These are phyloP conservation scores for Calophaca sinica DNA, from an alignment of 306 rosid species.

Conservation along the genomic window DNA sequence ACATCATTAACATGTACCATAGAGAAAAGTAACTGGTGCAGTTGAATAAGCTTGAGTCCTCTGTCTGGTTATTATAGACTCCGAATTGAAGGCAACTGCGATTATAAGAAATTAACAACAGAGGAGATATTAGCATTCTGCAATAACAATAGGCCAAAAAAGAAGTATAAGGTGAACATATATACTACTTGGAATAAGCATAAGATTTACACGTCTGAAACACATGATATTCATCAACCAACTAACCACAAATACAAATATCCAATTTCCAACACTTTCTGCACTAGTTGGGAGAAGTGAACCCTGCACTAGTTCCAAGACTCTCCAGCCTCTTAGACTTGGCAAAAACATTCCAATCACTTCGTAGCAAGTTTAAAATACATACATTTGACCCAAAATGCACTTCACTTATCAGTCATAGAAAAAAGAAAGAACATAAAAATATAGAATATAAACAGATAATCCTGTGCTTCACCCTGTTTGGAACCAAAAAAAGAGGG, in stretches of 20 bases:
- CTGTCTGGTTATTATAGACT: conserved; percentile 71
- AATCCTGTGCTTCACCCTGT: no score
- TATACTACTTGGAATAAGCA: conserved; percentile 26
- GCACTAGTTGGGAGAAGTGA: conserved; percentile 57
- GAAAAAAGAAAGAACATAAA: no score
- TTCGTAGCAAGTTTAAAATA: no score
- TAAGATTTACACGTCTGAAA: conserved; percentile 9
- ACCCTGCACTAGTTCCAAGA: conserved; percentile 47
- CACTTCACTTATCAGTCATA: no score
- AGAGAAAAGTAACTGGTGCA: conserved; percentile 78
- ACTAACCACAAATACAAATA: conserved; percentile 84
- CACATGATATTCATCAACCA: conserved; percentile 32
- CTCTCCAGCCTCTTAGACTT: no score
- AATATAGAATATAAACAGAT: no score
- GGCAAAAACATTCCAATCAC: no score
- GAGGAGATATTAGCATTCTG: conserved; percentile 70
- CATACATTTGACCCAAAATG: no score
- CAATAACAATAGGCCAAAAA: conserved; percentile 43
- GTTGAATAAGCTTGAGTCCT: conserved; percentile 76
- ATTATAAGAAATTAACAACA: conserved; percentile 63
- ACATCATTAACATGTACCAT: conserved; percentile 56
- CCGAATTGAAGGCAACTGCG: conserved; percentile 65
- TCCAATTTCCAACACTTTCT: conserved; percentile 59
- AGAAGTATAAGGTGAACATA: conserved; percentile 29
- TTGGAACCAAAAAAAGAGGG: no score